Conservation (phyloP, 352 stramenopile species). For the Globisporangium echinulatum region DNA sequence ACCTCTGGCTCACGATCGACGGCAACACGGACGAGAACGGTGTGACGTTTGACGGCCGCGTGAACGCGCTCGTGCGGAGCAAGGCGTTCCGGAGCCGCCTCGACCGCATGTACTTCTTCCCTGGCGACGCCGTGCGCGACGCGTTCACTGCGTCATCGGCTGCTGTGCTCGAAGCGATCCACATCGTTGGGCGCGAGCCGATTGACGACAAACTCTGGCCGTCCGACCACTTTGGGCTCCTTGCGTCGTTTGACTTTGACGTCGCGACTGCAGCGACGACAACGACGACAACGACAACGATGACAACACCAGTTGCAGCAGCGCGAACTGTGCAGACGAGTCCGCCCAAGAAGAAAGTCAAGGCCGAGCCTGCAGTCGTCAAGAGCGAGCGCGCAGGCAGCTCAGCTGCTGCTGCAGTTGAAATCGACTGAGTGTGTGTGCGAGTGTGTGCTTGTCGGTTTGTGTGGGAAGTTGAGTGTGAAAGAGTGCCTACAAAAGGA, state of each 20-base stretch:
- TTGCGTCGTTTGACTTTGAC: slow-evolving; percentile 37
- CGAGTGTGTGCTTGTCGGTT: background rate
- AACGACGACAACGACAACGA: background rate
- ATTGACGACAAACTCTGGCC: slow-evolving; percentile 65
- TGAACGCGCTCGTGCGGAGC: slow-evolving; percentile 54
- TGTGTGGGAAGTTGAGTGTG: background rate
- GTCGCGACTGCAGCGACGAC: slow-evolving; percentile 12
- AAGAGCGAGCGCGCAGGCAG: background rate
- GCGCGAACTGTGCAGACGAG: background rate
- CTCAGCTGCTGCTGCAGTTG: slow-evolving; percentile 7
- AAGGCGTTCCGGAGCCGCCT: slow-evolving; percentile 59
- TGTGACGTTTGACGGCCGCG: slow-evolving; percentile 62
- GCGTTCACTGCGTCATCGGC: slow-evolving; percentile 11
- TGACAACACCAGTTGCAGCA: no score
- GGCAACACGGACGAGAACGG: slow-evolving; percentile 75
- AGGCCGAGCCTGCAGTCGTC: background rate
- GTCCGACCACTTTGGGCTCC: slow-evolving; percentile 71
- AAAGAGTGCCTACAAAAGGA: background rate
- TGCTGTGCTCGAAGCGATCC: slow-evolving; percentile 31
- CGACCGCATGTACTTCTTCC: slow-evolving; percentile 71
- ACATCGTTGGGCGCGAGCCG: slow-evolving; percentile 56
- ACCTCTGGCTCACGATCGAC: slow-evolving; percentile 58
- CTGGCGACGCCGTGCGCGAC: slow-evolving; percentile 5
- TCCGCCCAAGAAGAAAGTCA: slow-evolving; percentile 6
- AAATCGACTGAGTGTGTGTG: slow-evolving; percentile 10